Percentiles rank a stretch among this genome's conserved stretches.
phyloP scores from a whole-genome alignment of 768 basidiomycete genomes.

The Serendipita vermifera region DNA sequence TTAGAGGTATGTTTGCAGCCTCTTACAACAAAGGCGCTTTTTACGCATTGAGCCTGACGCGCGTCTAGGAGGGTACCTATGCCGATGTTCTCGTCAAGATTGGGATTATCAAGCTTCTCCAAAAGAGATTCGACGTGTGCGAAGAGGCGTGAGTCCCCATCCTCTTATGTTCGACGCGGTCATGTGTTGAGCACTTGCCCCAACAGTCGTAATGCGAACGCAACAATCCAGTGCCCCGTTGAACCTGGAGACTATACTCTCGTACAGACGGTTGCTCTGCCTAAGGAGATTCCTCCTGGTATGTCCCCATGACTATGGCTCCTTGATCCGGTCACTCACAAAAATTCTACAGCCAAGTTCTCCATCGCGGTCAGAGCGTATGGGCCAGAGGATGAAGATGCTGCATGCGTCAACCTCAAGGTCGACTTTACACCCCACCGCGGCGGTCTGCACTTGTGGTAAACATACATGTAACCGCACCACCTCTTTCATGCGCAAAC shows the following conservation, averaged over 20 bases:
- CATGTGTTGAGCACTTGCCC: conserved; percentile 7
- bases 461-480: too few relatives aligned
- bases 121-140: conserved; percentile 77
- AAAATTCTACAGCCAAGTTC: conserved; percentile 69
- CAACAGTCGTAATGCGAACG: conserved; percentile 57
- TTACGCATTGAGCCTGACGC: conserved; percentile 2
- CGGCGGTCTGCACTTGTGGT: not conserved
- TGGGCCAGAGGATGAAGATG: conserved; percentile 54
- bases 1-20: conserved; percentile 48
- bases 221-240: conserved; percentile 74
- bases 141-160: conserved; percentile 70
- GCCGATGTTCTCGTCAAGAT: conserved; percentile 86
- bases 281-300: conserved; percentile 81
- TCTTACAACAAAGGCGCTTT: not conserved
- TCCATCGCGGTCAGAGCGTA: conserved; percentile 52
- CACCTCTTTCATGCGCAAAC: too few relatives aligned
- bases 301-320: conserved; percentile 26
- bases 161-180: not conserved
- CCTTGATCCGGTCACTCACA: conserved; percentile 10
- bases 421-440: conserved; percentile 46
- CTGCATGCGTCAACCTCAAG: conserved; percentile 69
- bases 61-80: conserved; percentile 71
- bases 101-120: conserved; percentile 81
- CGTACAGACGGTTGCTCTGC: conserved; percentile 70
- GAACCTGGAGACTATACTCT: conserved; percentile 57